Percentiles rank a stretch among this genome's conserved stretches.
phyloP scores from a whole-genome alignment of 495 filamentous ascomycete genomes.

The Aspergillus saccharolyticus region DNA sequence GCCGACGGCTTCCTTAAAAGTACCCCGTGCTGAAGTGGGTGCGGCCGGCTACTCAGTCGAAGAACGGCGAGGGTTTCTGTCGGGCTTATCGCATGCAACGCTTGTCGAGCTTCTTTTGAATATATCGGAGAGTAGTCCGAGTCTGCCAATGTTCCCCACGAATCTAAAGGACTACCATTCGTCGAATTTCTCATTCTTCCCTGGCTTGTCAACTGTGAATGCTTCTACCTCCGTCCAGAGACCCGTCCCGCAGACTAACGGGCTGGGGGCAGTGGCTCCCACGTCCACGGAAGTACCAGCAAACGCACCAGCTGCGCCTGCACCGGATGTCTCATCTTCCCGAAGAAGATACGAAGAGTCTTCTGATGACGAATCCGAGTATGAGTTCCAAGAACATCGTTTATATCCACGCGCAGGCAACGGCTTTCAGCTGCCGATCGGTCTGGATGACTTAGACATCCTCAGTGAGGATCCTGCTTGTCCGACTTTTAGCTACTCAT shows the following conservation, averaged over 20 bases:
- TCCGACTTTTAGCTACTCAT: slow-evolving; percentile 40
- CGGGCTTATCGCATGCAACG: slow-evolving; percentile 32
- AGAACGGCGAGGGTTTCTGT: slow-evolving; percentile 40
- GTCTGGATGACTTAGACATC: slow-evolving; percentile 37
- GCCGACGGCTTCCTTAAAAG: slow-evolving; percentile 4
- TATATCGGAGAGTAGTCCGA: slow-evolving; percentile 29
- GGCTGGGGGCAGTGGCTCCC: not conserved
- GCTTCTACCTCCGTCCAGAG: slow-evolving; percentile 10
- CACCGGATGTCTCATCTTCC: not conserved
- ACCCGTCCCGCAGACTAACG: slow-evolving; percentile 5
- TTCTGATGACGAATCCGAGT: slow-evolving; percentile 30
- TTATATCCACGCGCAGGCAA: slow-evolving; percentile 64
- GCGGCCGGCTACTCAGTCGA: slow-evolving; percentile 23
- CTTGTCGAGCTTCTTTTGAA: slow-evolving; percentile 40
- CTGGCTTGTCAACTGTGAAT: slow-evolving; percentile 1
- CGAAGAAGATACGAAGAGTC: slow-evolving; percentile 11
- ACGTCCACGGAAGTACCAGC: not conserved
- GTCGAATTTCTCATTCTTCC: slow-evolving; percentile 21
- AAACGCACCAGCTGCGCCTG: not conserved
- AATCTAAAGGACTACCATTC: slow-evolving; percentile 23
- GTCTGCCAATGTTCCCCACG: slow-evolving; percentile 37
- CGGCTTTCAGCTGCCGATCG: slow-evolving; percentile 34
- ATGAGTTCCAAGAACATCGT: slow-evolving; percentile 45
- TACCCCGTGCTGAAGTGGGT: slow-evolving; percentile 21
- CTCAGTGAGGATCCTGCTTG: slow-evolving; percentile 39